A percentile compares a stretch with the other conserved stretches of the same genome.
phyloP scores from a whole-genome alignment of 225 moss, liverwort and hornwort genomes.

The Climacium dendroides region DNA sequence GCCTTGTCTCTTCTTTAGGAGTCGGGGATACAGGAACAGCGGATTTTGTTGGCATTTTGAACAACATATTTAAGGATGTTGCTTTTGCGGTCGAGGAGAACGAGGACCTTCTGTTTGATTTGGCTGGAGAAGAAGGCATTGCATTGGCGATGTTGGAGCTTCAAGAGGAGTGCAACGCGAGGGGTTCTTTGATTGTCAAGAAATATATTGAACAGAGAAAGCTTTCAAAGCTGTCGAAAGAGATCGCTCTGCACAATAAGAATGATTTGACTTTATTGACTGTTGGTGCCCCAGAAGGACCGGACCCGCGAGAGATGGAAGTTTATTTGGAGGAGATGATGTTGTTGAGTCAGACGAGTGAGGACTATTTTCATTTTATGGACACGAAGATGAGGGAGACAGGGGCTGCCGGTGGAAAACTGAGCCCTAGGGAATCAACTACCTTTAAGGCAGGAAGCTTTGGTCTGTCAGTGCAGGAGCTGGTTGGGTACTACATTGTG shows the following conservation, averaged over 20 bases:
- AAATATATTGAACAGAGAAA: conserved; percentile 74
- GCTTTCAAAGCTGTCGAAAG: conserved; percentile 63
- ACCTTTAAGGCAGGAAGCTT: conserved; percentile 69
- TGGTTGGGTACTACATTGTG: conserved; percentile 68
- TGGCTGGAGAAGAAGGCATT: conserved; percentile 79
- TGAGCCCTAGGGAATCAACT: conserved; percentile 65
- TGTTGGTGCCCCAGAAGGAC: conserved; percentile 57
- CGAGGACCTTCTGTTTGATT: conserved; percentile 68
- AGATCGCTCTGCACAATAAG: conserved; percentile 58
- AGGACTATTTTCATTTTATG: conserved; percentile 81
- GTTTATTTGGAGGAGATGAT: conserved; percentile 85
- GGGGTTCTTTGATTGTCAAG: conserved; percentile 65
- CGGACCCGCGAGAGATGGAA: conserved; percentile 72
- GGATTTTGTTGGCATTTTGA: conserved; percentile 70
- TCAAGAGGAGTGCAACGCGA: conserved; percentile 78
- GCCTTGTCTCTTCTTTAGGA: conserved; percentile 41
- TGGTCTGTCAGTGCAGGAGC: conserved; percentile 69
- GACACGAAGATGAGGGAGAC: conserved; percentile 60
- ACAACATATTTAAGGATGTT: conserved; percentile 82
- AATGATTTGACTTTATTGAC: conserved; percentile 54
- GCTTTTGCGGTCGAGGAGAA: conserved; percentile 84
- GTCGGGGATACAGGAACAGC: conserved; percentile 10
- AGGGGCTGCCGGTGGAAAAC: conserved; percentile 57
- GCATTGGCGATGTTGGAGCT: conserved; percentile 80
- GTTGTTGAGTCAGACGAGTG: conserved; percentile 83